Conservation (phyloP, 2,329 filamentous ascomycete species). For the Calonectria pauciramosa region DNA sequence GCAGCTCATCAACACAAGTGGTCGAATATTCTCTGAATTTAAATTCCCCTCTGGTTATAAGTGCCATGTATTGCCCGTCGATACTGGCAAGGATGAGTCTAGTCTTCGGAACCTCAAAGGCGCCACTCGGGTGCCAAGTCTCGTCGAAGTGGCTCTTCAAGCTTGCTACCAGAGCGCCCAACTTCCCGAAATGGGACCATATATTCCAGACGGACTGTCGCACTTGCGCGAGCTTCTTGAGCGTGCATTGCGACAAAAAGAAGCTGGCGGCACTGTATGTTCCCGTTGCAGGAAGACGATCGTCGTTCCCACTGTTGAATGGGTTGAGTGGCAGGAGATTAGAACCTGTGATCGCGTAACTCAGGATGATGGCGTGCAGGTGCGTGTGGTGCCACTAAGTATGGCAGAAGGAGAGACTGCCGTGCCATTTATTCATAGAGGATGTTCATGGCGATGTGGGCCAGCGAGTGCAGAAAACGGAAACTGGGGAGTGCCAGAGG, state of each 20-base stretch:
- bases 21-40: conserved; percentile 48
- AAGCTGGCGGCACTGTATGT: conserved; percentile 65
- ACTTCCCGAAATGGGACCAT: conserved; percentile 57
- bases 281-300: conserved; percentile 64
- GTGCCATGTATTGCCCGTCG: conserved; percentile 41
- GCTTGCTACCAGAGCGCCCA: conserved; percentile 60
- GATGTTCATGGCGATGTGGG: conserved; percentile 65
- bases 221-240: conserved; percentile 58
- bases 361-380: conserved; percentile 19
- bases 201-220: conserved; percentile 57
- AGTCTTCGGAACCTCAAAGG: background rate
- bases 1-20: conserved; percentile 49
- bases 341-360: conserved; percentile 33
- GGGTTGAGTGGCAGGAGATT: conserved; percentile 73
- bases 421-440: conserved; percentile 63
- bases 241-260: conserved; percentile 56
- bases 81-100: conserved; percentile 24
- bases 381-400: conserved; percentile 45
- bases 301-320: conserved; percentile 67
- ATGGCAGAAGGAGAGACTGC: conserved; percentile 51
- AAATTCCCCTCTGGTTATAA: conserved; percentile 41
- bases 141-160: conserved; percentile 65
- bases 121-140: conserved; percentile 59
- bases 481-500: conserved; percentile 40
- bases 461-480: conserved; percentile 43